Evolutionary conservation across 2,329 filamentous ascomycete species (phyloP).

Genomic region (Fusarium torreyae): DNA sequence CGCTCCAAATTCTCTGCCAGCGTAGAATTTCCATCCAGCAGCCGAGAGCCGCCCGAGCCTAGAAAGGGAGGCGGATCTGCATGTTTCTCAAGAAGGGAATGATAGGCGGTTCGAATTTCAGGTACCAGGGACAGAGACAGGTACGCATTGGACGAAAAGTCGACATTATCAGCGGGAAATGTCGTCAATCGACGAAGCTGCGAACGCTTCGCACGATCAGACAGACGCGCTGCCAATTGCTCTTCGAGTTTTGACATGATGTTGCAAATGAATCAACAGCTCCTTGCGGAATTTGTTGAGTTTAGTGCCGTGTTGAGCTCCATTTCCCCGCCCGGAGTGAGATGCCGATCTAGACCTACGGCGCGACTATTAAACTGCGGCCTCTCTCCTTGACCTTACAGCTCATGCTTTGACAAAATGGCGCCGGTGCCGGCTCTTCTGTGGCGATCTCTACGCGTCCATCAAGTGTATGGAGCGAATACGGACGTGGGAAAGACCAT

Average conservation of each 20-base stretch:
- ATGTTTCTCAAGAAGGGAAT: constrained; percentile 58
- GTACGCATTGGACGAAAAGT: constrained; percentile 85
- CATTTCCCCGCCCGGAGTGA: constrained; percentile 17
- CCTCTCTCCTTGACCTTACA: neutral
- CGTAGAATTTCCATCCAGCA: constrained; percentile 66
- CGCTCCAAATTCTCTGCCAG: constrained; percentile 63
- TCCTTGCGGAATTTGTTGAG: constrained; percentile 34
- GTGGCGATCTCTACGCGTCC: constrained; percentile 77
- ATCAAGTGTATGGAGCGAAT: constrained; percentile 87
- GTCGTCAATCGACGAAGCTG: constrained; percentile 65
- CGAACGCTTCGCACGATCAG: constrained; percentile 51
- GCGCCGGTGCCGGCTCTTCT: constrained; percentile 71
- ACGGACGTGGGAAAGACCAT: constrained; percentile 90
- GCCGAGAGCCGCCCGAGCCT: constrained; percentile 68
- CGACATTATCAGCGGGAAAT: constrained; percentile 77
- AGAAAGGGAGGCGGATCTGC: constrained; percentile 49
- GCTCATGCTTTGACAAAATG: constrained; percentile 48
- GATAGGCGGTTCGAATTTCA: constrained; percentile 73
- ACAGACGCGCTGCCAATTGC: constrained; percentile 48
- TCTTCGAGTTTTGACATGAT: constrained; percentile 49
- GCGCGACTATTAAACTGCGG: constrained; percentile 27
- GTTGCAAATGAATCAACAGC: neutral
- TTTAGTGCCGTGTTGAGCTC: constrained; percentile 22
- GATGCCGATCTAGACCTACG: constrained; percentile 6
- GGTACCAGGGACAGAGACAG: constrained; percentile 77